These are phyloP conservation scores for Carex cristatella DNA, from an alignment of 176 grass and related monocot species.

Conservation along the genomic window DNA sequence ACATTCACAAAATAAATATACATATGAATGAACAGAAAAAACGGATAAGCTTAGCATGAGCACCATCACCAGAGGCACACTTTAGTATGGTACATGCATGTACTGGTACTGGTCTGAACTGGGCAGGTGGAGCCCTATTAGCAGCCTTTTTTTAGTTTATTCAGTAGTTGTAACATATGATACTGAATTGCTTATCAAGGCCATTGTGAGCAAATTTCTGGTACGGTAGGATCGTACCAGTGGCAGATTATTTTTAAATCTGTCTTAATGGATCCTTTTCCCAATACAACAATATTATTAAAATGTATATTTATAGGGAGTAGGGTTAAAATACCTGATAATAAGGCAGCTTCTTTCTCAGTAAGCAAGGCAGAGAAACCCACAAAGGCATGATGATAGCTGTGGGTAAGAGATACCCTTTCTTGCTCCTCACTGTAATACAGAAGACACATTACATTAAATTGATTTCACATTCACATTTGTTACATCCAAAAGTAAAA, in stretches of 20 bases:
- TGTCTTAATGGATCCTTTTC: background rate
- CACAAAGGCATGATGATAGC: conserved; percentile 85
- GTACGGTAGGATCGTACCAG: background rate
- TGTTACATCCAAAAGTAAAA: background rate
- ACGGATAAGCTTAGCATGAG: background rate
- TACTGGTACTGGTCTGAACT: background rate
- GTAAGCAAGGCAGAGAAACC: conserved; percentile 81
- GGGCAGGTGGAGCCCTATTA: background rate
- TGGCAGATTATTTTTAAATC: background rate
- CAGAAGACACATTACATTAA: background rate
- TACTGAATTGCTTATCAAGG: background rate
- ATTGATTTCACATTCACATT: background rate
- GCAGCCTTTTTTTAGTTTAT: background rate
- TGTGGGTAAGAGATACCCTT: conserved; percentile 52
- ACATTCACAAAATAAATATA: background rate
- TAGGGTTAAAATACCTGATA: conserved; percentile 8
- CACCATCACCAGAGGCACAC: background rate
- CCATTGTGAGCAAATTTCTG: background rate
- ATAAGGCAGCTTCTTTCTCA: conserved; percentile 59
- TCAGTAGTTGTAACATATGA: background rate
- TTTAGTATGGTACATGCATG: background rate
- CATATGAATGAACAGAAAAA: background rate
- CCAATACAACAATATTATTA: background rate
- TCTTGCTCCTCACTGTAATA: conserved; percentile 47
- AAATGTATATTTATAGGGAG: background rate